Conservation (phyloP, 371 early-diverging fungal species). For the Mortierella sp. region DNA sequence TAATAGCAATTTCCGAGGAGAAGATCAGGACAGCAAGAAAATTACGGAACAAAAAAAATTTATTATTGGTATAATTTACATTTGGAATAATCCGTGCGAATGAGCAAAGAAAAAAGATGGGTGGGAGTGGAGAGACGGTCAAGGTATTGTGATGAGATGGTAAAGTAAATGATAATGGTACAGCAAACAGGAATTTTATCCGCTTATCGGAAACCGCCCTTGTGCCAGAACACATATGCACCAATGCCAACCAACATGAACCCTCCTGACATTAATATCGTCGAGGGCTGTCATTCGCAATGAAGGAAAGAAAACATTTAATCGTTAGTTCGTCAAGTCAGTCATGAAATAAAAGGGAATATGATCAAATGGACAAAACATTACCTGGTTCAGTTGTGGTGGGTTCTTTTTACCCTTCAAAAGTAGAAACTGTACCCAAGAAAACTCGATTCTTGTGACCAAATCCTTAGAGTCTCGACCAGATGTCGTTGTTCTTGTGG, state of each 20-base stretch:
- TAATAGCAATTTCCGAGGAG: neutral
- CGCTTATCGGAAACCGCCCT: slow-evolving; percentile 12
- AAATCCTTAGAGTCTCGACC: neutral
- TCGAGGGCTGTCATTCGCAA: slow-evolving; percentile 27
- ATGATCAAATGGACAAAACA: neutral
- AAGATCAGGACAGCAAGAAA: neutral
- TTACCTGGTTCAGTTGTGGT: slow-evolving; percentile 28
- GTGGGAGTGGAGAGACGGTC: neutral
- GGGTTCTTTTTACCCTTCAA: slow-evolving; percentile 22
- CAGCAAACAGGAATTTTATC: neutral
- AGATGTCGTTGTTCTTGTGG: neutral
- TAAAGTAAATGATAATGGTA: neutral
- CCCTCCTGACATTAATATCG: slow-evolving; percentile 40
- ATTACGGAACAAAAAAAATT: neutral
- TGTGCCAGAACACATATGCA: slow-evolving; percentile 43
- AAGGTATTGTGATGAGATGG: neutral
- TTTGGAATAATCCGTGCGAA: too few relatives aligned
- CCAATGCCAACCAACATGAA: slow-evolving; percentile 50
- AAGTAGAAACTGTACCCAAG: slow-evolving; percentile 44
- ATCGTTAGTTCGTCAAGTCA: neutral
- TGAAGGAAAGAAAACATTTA: neutral
- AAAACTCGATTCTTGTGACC: slow-evolving; percentile 23
- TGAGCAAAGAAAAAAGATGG: neutral
- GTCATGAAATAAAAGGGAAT: neutral
- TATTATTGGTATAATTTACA: neutral